Base-by-base conservation (phyloP, 2,329 filamentous ascomycete species). In the Arthroderma sp. region DNA sequence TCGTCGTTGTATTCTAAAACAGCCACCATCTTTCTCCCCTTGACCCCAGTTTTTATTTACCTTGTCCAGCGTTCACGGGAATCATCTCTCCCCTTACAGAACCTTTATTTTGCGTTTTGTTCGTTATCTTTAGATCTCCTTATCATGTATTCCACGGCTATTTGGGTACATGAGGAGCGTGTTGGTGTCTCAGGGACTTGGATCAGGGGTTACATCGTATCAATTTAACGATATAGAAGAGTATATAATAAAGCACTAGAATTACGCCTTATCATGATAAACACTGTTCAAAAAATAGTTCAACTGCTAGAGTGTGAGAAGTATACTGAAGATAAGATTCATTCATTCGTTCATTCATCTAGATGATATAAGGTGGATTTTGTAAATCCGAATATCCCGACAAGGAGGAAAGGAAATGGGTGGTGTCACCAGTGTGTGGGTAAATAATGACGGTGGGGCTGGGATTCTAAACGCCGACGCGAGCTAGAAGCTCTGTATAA, bases 281-380 rank as follows among this genome's bases (percentile, higher is more conserved):
- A 38, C 15, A 43, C n/a, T 9, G 39, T 43, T 43, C 9, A 9
- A 31, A 9, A 13, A 47, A 19, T 21, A 47, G 15, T 11, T 13
- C 19, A 47, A 25, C 21, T 47, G 13, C 11, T 19, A 11, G 28
- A 47, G 11, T 9, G 11, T 9, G 25, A 23, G 25, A 47, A 47
- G 15, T 5, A 47, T 47, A 47, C 25, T 47, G 41, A 33, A 51
- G 47, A 33, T 33, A 51, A 51, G 44, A 25, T 51, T 43, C 47
- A 51, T 51, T 51, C 47, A 51, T 31, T 51, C 47, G 25, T 51
- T 51, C 47, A 51, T 13, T 51, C 47, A 33, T 51, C 4, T 51
- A 51, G n/a, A 7, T 51, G 17, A 31, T 51, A 51, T 51, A 11
- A 35, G 17, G 23, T 15, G 13, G 17, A 31, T 51, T 51, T 15